Evolutionary conservation across 2,329 filamentous ascomycete genomes (phyloP), one percentile per base, ranked within the genome.

Genomic region (Elsinoe necatrix): DNA sequence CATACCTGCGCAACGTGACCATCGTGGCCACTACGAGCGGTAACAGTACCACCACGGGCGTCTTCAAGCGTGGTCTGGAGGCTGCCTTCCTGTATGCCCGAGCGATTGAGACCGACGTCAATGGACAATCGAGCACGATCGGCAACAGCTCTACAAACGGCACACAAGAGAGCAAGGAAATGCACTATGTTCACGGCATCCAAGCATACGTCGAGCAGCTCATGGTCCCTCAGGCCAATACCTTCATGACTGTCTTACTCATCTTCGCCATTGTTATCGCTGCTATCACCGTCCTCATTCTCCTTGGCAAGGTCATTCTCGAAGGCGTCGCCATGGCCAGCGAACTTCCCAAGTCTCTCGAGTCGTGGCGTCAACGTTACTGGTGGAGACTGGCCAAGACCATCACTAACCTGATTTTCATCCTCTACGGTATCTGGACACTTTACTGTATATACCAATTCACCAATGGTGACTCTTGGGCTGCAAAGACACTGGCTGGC

Each of bases 381-480:
- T 97, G 93, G 93, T 87, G 88, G 63, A 83, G 90, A 56, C 85
- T 98, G 69, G 88, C 86, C 45, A 88, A 92, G 60, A 86, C 90
- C 14, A 87, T 97, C 66, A 95, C 90, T 42, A 87, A 88, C 62
- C 78, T 98, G 71, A 90, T 98, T 64, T 79, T 97, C 59, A 76
- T 97, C 16, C 81, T 97, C 2, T 98, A 97, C 72, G 89, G 93
- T 60, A 82, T 95, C 60, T 97, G 93, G 93, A 89, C 90, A 0
- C 75, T 97, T 42, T 97, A 95, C 73, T 97, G 92, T 70, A 81
- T 98, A 61, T 97, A 92, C 71, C 93, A 98, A 68, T 95, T 97
- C 72, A 93, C 86, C 1, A 81, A 85, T 41, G 91, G 92, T 58
- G 93, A 97, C 71, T 97, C 92, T 0, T 96, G 91, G 91, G 89